Percentiles rank a stretch among this genome's conserved stretches.
These are phyloP conservation scores for Infundibulicybe gibba DNA, from an alignment of 768 basidiomycete genomes.

Conservation along the genomic window DNA sequence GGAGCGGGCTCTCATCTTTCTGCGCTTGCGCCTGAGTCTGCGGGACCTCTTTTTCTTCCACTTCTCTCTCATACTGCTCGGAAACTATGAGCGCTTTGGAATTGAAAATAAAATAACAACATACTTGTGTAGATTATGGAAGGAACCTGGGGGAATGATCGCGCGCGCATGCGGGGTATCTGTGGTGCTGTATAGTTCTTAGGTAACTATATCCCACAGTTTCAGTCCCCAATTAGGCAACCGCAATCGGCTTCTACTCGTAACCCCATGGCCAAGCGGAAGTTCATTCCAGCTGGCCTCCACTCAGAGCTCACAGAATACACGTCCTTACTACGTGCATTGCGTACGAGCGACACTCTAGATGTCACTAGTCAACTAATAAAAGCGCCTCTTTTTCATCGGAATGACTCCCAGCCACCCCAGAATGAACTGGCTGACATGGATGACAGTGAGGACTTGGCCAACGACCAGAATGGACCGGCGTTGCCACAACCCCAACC, in stretches of 20 bases:
- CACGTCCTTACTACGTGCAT: slow-evolving; percentile 57
- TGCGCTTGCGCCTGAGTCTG: slow-evolving; percentile 90
- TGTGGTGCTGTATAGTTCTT: slow-evolving; percentile 42
- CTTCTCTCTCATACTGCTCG: slow-evolving; percentile 85
- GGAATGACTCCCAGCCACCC: slow-evolving; percentile 6
- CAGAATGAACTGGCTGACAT: slow-evolving; percentile 20
- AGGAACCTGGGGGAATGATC: slow-evolving; percentile 19
- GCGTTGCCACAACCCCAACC: background rate
- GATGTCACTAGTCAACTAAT: slow-evolving; percentile 56
- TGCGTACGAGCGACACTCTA: slow-evolving; percentile 54
- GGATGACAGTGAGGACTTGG: slow-evolving; percentile 20
- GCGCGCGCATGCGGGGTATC: slow-evolving; percentile 6
- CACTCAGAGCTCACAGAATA: slow-evolving; percentile 70
- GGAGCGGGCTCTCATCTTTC: slow-evolving; percentile 95
- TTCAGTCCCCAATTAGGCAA: too few species aligned
- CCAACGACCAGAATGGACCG: slow-evolving; percentile 7
- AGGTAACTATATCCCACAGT: slow-evolving; percentile 28
- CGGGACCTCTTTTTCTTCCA: slow-evolving; percentile 96
- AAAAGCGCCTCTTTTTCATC: slow-evolving; percentile 6
- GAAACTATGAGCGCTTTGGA: background rate
- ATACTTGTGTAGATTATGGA: slow-evolving; percentile 28
- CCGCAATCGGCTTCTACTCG: too few species aligned
- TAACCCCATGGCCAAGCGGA: slow-evolving; percentile 20
- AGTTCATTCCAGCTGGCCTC: slow-evolving; percentile 50
- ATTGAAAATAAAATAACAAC: slow-evolving; percentile 7